Conservation (phyloP, 305 asterid species). For the Nicotiana rustica region DNA sequence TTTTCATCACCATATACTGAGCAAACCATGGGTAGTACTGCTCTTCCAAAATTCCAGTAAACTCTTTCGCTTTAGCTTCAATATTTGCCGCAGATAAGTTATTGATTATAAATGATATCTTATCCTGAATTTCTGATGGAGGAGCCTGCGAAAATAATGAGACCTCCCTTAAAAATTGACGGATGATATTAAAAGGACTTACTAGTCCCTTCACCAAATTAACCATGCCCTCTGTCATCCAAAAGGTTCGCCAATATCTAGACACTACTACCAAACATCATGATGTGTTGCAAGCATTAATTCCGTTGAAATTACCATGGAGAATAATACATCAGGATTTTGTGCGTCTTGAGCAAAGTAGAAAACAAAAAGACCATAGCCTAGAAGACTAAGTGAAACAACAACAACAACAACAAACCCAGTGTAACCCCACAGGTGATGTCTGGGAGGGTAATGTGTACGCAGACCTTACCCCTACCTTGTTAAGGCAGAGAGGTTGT, state of each 20-base stretch:
- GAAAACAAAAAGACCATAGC: neutral
- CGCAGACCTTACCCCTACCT: too few species aligned
- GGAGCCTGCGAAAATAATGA: slow-evolving; percentile 73
- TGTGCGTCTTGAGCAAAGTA: slow-evolving; percentile 1
- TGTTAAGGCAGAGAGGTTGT: too few species aligned
- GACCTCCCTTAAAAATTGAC: slow-evolving; percentile 12
- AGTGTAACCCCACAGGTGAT: too few species aligned
- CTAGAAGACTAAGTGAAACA: neutral
- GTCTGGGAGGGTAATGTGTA: too few species aligned
- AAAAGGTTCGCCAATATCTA: slow-evolving; percentile 1
- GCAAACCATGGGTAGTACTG: slow-evolving; percentile 98
- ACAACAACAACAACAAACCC: too few species aligned
- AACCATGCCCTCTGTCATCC: slow-evolving; percentile 10
- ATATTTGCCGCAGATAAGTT: slow-evolving; percentile 83
- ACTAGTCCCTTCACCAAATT: slow-evolving; percentile 8
- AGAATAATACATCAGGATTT: slow-evolving; percentile 1
- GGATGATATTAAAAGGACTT: neutral
- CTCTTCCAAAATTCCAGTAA: slow-evolving; percentile 73
- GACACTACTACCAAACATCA: neutral
- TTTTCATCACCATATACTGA: slow-evolving; percentile 97
- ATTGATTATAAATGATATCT: slow-evolving; percentile 85
- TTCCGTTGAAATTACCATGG: neutral
- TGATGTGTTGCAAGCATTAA: neutral
- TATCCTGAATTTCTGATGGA: slow-evolving; percentile 91
- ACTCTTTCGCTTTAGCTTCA: slow-evolving; percentile 94